A percentile compares a stretch with the other conserved stretches of the same genome.
Evolutionary conservation across 2,329 filamentous ascomycete species (phyloP).

Genomic region (Colletotrichum simmondsii): DNA sequence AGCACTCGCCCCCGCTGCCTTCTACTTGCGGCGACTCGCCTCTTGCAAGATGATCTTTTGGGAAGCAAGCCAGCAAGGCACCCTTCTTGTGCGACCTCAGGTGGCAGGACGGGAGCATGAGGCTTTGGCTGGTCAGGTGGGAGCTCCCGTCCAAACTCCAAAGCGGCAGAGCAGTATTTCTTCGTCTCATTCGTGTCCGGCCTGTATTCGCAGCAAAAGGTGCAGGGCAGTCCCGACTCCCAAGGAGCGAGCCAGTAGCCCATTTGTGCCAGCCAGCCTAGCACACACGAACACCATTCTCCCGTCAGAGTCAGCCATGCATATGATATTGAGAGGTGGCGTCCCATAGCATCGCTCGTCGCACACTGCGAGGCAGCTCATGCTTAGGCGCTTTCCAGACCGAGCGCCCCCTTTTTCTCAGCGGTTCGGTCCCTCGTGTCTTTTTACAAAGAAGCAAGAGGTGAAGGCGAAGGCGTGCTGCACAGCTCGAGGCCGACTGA

Average conservation of each 20-base stretch:
- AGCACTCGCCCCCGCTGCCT: background rate
- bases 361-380: background rate
- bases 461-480: background rate
- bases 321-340: slow-evolving; percentile 33
- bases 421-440: background rate
- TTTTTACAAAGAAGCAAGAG: slow-evolving; percentile 5
- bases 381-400: background rate
- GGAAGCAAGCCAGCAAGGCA: background rate
- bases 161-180: background rate
- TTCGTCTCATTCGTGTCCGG: background rate
- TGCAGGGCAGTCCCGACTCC: background rate
- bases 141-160: background rate
- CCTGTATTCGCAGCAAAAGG: background rate
- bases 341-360: slow-evolving; percentile 16
- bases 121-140: background rate
- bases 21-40: slow-evolving; percentile 15
- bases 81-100: slow-evolving; percentile 17
- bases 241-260: background rate
- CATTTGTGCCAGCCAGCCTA: background rate
- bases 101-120: background rate
- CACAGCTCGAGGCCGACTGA: background rate
- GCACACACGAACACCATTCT: slow-evolving; percentile 12
- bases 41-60: slow-evolving; percentile 8
- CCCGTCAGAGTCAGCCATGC: slow-evolving; percentile 27
- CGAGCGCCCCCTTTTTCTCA: background rate